Evolutionary conservation across 2,329 filamentous ascomycete genomes (phyloP).

Genomic region (Sporothrix dimorphospora): DNA sequence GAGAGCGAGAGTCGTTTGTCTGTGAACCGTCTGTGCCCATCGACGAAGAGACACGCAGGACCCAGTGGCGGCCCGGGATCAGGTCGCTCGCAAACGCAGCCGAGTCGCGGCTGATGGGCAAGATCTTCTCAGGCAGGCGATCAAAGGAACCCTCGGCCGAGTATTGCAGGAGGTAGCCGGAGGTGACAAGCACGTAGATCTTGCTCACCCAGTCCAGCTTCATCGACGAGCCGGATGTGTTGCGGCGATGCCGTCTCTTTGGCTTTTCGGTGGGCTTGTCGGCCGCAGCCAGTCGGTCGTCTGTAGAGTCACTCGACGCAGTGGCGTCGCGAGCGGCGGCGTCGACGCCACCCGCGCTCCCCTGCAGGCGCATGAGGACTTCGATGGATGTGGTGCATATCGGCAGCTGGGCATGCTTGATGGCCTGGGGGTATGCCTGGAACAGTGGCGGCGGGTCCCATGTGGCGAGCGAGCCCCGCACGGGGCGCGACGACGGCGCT

Average conservation of each 20-base stretch:
- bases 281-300: slow-evolving; percentile 36
- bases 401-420: slow-evolving; percentile 72
- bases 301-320: slow-evolving; percentile 33
- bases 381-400: slow-evolving; percentile 71
- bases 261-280: slow-evolving; percentile 48
- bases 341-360: slow-evolving; percentile 52
- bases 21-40: slow-evolving; percentile 61
- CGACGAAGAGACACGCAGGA: slow-evolving; percentile 72
- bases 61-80: slow-evolving; percentile 79
- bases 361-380: slow-evolving; percentile 64
- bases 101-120: slow-evolving; percentile 73
- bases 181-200: slow-evolving; percentile 70
- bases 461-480: slow-evolving; percentile 44
- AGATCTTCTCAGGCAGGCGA: slow-evolving; percentile 71
- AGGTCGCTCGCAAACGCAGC: slow-evolving; percentile 80
- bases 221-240: slow-evolving; percentile 45
- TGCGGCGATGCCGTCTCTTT: slow-evolving; percentile 48
- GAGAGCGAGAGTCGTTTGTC: slow-evolving; percentile 57
- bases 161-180: slow-evolving; percentile 76
- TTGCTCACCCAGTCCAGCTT: slow-evolving; percentile 70
- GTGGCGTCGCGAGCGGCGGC: not conserved
- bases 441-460: slow-evolving; percentile 79
- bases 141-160: slow-evolving; percentile 70
- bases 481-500: slow-evolving; percentile 27
- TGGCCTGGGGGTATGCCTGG: slow-evolving; percentile 82